A percentile compares a stretch with the other conserved stretches of the same genome.
Evolutionary conservation across 345 rosid genomes (phyloP).

Genomic region (Aquilaria sinensis): DNA sequence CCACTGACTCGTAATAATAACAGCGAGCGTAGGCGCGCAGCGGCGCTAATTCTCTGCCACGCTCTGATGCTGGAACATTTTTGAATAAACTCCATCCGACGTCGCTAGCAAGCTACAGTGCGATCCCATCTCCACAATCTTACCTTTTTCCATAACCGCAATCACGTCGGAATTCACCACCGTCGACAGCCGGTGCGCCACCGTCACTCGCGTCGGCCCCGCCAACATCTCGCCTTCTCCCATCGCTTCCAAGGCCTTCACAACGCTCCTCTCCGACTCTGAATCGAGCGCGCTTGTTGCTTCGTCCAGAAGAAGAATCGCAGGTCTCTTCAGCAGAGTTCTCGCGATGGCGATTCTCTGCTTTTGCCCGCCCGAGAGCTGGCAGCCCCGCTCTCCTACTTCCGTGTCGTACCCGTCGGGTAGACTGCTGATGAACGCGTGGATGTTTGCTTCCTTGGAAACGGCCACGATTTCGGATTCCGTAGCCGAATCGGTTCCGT

Average conservation of each 20-base stretch:
- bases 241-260: slow-evolving; percentile 48
- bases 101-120: slow-evolving; percentile 44
- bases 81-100: slow-evolving; percentile 61
- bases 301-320: slow-evolving; percentile 67
- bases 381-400: slow-evolving; percentile 64
- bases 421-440: slow-evolving; percentile 42
- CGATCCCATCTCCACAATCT: slow-evolving; percentile 65
- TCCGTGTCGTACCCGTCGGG: slow-evolving; percentile 47
- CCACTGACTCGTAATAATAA: too few relatives aligned
- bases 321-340: slow-evolving; percentile 49
- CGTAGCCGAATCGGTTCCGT: slow-evolving; percentile 35
- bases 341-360: slow-evolving; percentile 58
- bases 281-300: slow-evolving; percentile 87
- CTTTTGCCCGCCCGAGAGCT: slow-evolving; percentile 63
- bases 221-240: slow-evolving; percentile 17
- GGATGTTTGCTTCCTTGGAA: slow-evolving; percentile 44
- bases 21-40: too few relatives aligned
- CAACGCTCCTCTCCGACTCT: slow-evolving; percentile 60
- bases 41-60: slow-evolving; percentile 5
- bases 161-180: slow-evolving; percentile 58
- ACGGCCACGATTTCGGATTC: slow-evolving; percentile 46
- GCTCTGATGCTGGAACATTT: slow-evolving; percentile 48
- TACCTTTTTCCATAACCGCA: slow-evolving; percentile 65
- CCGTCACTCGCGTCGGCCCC: slow-evolving; percentile 53
- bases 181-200: slow-evolving; percentile 80